Base-by-base conservation (phyloP, 805 yeast genomes). In the Zygosaccharomyces siamensis region DNA sequence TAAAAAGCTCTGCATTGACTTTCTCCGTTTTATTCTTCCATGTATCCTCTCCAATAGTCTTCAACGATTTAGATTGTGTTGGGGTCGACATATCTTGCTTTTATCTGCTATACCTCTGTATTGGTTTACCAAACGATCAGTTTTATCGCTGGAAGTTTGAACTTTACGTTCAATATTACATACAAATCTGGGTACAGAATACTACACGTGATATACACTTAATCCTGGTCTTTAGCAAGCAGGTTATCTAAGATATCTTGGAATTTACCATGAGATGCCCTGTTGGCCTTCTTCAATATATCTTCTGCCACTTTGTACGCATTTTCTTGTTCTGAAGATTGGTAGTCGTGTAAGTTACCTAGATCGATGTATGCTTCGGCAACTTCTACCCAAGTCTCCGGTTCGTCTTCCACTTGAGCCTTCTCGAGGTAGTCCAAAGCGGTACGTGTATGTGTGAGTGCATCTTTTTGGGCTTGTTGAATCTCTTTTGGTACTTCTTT, bases 1-100 rank as follows among this genome's bases (percentile, higher is more conserved):
- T 88, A 69, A 93, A 88, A 45, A 93, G 75, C 68, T 93, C 99
- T 2, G 96, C 84, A 64, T 90, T 93, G 50, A 92, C 83, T 67
- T 92, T 92, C 58, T 89, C 96, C 37, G 85, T 86, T 56, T 79
- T 79, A 62, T 80, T 84, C 68, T 87, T 89, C 97, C 97, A 92
- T 42, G 89, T 80, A 49, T 90, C 97, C 50, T 92, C 98, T 28
- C 95, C 92, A 16, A 80, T 72, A 14, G 73, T 68, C 52, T 61
- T 66, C 8, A 65, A 50, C 10, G 64, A 57, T 47, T 56, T 57
- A 1, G 57, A 39, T 20, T 57, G 59, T n/a, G 50, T 37, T 16
- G 60, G 47, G 5, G 48, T 35, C 14, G 54, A 47, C 49, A 47
- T 51, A 24, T 33, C 14, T 35, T 28, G 45, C 28, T 26, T 26